phyloP scores from a whole-genome alignment of 148 eudicot species.

The Camellia granthamiana region DNA sequence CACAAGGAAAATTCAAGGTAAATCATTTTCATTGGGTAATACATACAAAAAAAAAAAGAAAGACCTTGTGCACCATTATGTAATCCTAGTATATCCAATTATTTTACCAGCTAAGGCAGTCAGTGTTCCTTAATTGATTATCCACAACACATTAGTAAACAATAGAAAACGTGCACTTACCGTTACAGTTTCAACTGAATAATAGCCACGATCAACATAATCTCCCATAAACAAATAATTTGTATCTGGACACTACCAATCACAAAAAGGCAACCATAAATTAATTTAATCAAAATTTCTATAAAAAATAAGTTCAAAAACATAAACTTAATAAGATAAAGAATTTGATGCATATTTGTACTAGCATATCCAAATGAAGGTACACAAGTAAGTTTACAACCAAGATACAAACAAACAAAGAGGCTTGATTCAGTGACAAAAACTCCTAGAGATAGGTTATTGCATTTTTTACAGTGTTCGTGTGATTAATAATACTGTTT shows the following conservation, averaged over 20 bases:
- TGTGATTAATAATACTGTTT: background rate
- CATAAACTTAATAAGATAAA: background rate
- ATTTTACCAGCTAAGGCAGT: background rate
- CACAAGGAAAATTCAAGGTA: constrained; percentile 8
- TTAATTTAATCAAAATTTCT: background rate
- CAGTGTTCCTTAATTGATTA: background rate
- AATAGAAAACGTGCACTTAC: constrained; percentile 41
- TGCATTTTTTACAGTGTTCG: background rate
- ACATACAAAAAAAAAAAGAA: background rate
- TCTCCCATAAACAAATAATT: constrained; percentile 98
- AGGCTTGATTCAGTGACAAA: background rate
- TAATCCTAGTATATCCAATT: no score
- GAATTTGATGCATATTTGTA: background rate
- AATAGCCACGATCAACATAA: constrained; percentile 96
- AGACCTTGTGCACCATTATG: background rate
- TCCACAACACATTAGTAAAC: background rate
- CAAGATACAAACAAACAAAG: background rate
- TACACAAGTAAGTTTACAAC: background rate
- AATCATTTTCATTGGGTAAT: background rate
- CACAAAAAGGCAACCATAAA: constrained; percentile 18
- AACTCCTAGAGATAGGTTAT: background rate
- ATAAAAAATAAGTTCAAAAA: background rate
- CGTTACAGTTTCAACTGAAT: constrained; percentile 94
- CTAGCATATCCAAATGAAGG: background rate
- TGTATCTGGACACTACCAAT: constrained; percentile 85